Evolutionary conservation across 192 early-diverging fungal genomes (phyloP).

Genomic region (Chytriomyces confervae): DNA sequence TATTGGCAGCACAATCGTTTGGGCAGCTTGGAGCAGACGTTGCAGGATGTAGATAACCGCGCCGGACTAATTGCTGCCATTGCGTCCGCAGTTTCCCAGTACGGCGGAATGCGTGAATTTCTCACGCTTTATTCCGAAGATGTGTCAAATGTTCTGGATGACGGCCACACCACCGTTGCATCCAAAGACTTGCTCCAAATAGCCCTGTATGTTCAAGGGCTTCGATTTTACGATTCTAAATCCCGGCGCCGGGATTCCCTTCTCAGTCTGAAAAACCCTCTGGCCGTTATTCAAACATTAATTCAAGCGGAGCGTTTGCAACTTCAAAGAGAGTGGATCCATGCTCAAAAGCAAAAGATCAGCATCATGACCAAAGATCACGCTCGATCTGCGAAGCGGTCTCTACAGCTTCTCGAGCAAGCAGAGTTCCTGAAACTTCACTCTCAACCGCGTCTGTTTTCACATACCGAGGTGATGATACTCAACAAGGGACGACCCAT

Average conservation of each 20-base stretch:
- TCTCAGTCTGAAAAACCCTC: slow-evolving; percentile 2
- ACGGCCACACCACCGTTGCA: not conserved
- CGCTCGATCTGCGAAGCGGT: not conserved
- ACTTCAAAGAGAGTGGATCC: slow-evolving; percentile 4
- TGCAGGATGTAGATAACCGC: not conserved
- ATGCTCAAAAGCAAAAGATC: not conserved
- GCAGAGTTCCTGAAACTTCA: not conserved
- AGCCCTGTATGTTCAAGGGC: slow-evolving; percentile 17
- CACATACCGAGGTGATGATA: not conserved
- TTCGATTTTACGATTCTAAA: slow-evolving; percentile 4
- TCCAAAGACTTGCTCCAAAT: slow-evolving; percentile 17
- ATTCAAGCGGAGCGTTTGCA: not conserved
- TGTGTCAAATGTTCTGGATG: not conserved
- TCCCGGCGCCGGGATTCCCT: not conserved
- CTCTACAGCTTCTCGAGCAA: not conserved
- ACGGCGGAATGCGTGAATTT: slow-evolving; percentile 18
- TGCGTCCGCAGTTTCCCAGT: not conserved
- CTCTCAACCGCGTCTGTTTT: not conserved
- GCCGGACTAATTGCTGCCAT: not conserved
- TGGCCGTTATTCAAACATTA: not conserved
- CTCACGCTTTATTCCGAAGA: slow-evolving; percentile 3
- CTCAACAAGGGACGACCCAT: not conserved
- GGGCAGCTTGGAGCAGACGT: not conserved
- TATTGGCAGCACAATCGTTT: not conserved
- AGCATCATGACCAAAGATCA: not conserved